Base-by-base conservation (phyloP, 345 rosid genomes). In the Gossypium ekmanianum region DNA sequence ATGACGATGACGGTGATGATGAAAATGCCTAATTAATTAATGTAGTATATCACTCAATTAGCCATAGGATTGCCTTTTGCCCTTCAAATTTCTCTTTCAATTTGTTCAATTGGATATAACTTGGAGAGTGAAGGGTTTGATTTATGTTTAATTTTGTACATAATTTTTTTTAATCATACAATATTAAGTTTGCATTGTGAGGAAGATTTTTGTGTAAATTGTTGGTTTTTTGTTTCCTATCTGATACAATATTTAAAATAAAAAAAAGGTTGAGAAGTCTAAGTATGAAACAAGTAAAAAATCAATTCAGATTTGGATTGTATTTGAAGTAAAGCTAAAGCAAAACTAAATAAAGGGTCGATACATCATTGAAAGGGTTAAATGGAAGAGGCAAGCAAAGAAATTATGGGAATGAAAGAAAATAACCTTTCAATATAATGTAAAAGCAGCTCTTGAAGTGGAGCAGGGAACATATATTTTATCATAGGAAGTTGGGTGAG, bases 1-100 rank as follows among this genome's bases (percentile, higher is more conserved):
- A 71, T 51, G 87, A 86, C 67, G 91, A 87, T 20, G 89, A 86
- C 34, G 58, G 7, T 1, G 22, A 54, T n/a, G 77, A 80, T 18
- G 83, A 83, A 34, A 34, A 34, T 5, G 7, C 41, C 6, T 34
- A 34, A 34, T 1, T 34, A 34, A 34, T 34, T 34, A 34, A 34
- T 34, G 41, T 34, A 34, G 41, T 34, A 34, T 34, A 34, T 5
- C 7, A 34, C 41, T 34, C 41, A 34, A 34, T 34, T 34, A 34
- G 41, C 41, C 1, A 34, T 34, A 34, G 41, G 18, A n/a, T 16
- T 51, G 18, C 56, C 7, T 51, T 51, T 16, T 51, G 56, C 56
- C 56, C 56, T 51, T 51, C 56, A 51, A 51, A 51, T 14, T 14
- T 51, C 56, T 51, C 56, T 51, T 51, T 51, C 56, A 14, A 51